Base-by-base conservation (phyloP, 129 eudicot species). In the Kitagawia praeruptora region DNA sequence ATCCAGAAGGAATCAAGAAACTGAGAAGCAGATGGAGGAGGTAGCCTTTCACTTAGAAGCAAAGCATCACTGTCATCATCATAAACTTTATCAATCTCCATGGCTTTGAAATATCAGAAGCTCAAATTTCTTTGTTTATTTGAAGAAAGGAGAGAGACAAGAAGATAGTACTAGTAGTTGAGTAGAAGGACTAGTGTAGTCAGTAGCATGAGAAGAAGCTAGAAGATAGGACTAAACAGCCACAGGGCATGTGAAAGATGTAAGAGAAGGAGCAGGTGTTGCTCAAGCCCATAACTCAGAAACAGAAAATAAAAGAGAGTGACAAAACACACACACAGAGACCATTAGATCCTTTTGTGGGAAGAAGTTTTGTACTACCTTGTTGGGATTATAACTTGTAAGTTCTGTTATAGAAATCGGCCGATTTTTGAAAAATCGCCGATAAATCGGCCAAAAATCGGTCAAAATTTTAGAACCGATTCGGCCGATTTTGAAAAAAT, bases 1-100 rank as follows among this genome's bases (percentile, higher is more conserved):
- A 77, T 46, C 98, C 98, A 93, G 73, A 87, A 76, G 66, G 93
- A 78, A 58, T 88, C 87, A 80, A 87, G 87, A 80, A 79, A 86
- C 40, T 86, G 82, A 54, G 89, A 86, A 85, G 92, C 74, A 74
- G 78, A 82, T 48, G 83, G 31, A 66, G 72, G 40, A 5, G 72
- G 79, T 73, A 79, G 82, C 27, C 56, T 81, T 76, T 90, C 84
- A 81, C 82, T 84, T 76, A 82, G 84, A 69, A 90, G 87, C 82
- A 87, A 83, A 7, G 18, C 72, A 66, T 31, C 72, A 66, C 37
- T 12, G 67, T 51, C 69, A 40, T 79, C 74, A 74, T 74, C 75
- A 72, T n/a, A n/a, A 58, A 8, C 67, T 58, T 58, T n/a, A 58
- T 58, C 41, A 66, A 66, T 66, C 10, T 12, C 83, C 96, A 93